These are phyloP conservation scores for Nicotiana knightiana DNA, from an alignment of 257 asterid genomes.

Conservation along the genomic window DNA sequence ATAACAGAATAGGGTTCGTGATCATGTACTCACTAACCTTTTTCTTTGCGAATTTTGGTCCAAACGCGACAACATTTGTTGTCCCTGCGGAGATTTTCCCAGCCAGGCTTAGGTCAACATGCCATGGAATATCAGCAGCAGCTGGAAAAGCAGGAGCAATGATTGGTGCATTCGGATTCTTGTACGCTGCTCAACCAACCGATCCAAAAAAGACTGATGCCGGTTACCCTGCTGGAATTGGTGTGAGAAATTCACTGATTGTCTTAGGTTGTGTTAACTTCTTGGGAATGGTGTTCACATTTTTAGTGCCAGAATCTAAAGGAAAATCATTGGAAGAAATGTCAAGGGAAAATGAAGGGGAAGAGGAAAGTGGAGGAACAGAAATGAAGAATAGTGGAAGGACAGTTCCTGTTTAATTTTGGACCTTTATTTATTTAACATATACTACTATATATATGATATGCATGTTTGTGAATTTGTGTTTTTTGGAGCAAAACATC, in stretches of 20 bases:
- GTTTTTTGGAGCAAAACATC: background rate
- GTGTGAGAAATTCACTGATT: slow-evolving; percentile 26
- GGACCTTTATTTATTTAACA: background rate
- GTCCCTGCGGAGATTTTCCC: slow-evolving; percentile 45
- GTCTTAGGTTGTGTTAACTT: slow-evolving; percentile 26
- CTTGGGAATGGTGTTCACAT: slow-evolving; percentile 23
- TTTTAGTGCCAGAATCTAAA: slow-evolving; percentile 30
- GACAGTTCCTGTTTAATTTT: slow-evolving; percentile 15
- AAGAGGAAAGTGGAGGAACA: slow-evolving; percentile 1
- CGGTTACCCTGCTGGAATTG: slow-evolving; percentile 35
- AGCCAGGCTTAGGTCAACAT: slow-evolving; percentile 38
- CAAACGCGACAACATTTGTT: slow-evolving; percentile 41
- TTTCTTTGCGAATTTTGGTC: slow-evolving; percentile 44
- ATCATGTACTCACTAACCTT: slow-evolving; percentile 35
- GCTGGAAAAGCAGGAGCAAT: slow-evolving; percentile 42
- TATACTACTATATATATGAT: background rate
- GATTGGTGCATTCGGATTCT: slow-evolving; percentile 34
- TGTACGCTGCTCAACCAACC: slow-evolving; percentile 26
- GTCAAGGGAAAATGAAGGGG: slow-evolving; percentile 24
- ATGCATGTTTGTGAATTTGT: background rate
- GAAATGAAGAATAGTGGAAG: slow-evolving; percentile 2
- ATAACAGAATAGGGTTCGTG: slow-evolving; percentile 32
- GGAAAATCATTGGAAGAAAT: slow-evolving; percentile 39
- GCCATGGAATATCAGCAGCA: slow-evolving; percentile 45
- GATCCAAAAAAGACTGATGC: slow-evolving; percentile 17